Evolutionary conservation across 2,329 filamentous ascomycete species (phyloP), one percentile per base, ranked within the genome.

Genomic region (Apiospora marii): DNA sequence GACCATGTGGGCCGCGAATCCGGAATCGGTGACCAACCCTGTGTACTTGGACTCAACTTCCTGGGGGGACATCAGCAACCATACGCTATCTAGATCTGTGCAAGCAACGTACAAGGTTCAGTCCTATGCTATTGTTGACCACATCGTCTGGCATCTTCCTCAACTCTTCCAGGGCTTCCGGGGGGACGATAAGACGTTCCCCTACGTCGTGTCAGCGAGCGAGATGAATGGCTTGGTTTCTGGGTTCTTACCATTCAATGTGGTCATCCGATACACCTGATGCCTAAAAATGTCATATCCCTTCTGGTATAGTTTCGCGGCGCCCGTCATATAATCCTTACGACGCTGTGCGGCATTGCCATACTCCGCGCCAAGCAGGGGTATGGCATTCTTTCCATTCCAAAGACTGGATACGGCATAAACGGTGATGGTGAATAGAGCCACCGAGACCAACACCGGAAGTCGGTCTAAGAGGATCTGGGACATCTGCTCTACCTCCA

Each of bases 101-200:
- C 12, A 10, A 48, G 43, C 19, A 4, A 43, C 43, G 3, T 74
- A 48, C 72, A 69, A 69, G 24, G 10, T 41, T 48, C 44, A 51
- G 58, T 30, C 75, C 74, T 71, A 74, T 72, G 24, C 58, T 46
- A 49, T 79, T 77, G 71, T 78, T 75, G 12, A 82, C 73, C n/a
- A 78, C 72, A 30, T 79, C 75, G 34, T 82, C 80, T 14, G 79
- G 75, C 2, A 77, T 74, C 7, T 74, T 71, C 49, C 77, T 74
- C 27, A 81, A 73, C 74, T 82, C 80, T 41, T 79, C 76, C 10
- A 81, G 72, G 13, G 77, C 77, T 4, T 72, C 46, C 30, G 73
- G 74, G 0, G 80, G 80, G 3, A 81, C 67, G 0, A 82, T 73
- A n/a, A 80, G 74, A 37, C 74, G 75, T n/a, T 81, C 79, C 24